Evolutionary conservation across 768 basidiomycete genomes (phyloP).

Genomic region (Mrakia blollopis): DNA sequence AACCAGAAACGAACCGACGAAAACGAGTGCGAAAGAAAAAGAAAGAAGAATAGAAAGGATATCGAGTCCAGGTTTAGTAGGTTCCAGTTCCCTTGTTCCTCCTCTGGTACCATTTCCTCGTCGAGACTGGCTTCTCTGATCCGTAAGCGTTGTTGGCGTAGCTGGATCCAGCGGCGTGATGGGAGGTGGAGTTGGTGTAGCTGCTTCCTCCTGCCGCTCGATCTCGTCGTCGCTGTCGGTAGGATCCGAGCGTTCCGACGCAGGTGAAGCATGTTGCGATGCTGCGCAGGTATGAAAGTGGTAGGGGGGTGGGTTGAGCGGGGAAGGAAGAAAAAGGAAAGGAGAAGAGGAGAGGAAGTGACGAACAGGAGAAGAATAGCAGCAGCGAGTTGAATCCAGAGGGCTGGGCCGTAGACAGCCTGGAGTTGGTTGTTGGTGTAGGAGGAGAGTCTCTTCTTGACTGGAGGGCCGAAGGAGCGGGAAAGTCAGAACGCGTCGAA

Average conservation of each 20-base stretch:
- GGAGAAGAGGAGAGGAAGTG: background rate
- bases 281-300: no score
- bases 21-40: constrained; percentile 64
- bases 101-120: constrained; percentile 53
- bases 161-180: background rate
- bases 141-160: background rate
- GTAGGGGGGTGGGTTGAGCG: background rate
- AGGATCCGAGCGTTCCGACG: constrained; percentile 18
- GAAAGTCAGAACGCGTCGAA: background rate
- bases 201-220: constrained; percentile 60
- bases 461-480: background rate
- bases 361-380: constrained; percentile 26
- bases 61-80: background rate
- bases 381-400: constrained; percentile 23
- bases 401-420: constrained; percentile 10
- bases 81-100: background rate
- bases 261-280: constrained; percentile 39
- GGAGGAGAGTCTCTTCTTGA: background rate
- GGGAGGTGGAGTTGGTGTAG: constrained; percentile 49
- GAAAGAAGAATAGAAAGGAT: background rate
- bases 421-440: constrained; percentile 8
- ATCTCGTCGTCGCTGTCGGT: constrained; percentile 44
- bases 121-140: constrained; percentile 74
- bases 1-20: constrained; percentile 47
- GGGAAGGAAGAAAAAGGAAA: background rate